Conservation (phyloP, 129 eudicot species). For the Flaveria bidentis region DNA sequence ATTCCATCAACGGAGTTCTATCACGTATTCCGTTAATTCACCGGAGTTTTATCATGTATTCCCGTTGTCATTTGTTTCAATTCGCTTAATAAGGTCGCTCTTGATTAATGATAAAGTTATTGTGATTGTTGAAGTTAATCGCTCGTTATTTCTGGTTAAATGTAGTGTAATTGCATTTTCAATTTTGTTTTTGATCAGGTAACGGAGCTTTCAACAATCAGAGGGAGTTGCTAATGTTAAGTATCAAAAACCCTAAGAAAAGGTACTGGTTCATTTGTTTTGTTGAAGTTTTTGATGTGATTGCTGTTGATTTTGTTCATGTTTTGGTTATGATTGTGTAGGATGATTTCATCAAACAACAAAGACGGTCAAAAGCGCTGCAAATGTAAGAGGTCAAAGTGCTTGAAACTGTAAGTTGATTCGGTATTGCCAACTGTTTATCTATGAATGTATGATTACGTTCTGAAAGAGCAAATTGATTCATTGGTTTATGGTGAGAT, state of each 20-base stretch:
- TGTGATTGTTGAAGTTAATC: neutral
- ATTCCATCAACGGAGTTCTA: neutral
- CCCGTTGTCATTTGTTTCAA: neutral
- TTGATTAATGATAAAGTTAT: neutral
- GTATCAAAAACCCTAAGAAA: neutral
- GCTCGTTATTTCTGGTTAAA: no score
- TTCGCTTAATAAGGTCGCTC: neutral
- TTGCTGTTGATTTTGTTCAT: neutral
- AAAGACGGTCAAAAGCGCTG: constrained; percentile 56
- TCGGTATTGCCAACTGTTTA: neutral
- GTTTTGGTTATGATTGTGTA: constrained; percentile 24
- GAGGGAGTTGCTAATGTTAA: neutral
- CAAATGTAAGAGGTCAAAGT: constrained; percentile 65
- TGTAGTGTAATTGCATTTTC: neutral
- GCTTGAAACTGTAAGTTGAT: constrained; percentile 74
- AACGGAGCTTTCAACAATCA: neutral
- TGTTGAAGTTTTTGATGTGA: neutral
- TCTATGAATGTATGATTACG: no score
- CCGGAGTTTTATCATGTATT: neutral
- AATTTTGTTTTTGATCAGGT: neutral
- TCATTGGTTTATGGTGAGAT: neutral
- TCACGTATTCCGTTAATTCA: neutral
- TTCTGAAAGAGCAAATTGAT: no score
- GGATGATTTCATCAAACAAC: constrained; percentile 41
- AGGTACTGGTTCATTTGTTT: neutral